A percentile compares a stretch with the other conserved stretches of the same genome.
Evolutionary conservation across 2,329 filamentous ascomycete species (phyloP).

Genomic region (Emydomyces testavorans): DNA sequence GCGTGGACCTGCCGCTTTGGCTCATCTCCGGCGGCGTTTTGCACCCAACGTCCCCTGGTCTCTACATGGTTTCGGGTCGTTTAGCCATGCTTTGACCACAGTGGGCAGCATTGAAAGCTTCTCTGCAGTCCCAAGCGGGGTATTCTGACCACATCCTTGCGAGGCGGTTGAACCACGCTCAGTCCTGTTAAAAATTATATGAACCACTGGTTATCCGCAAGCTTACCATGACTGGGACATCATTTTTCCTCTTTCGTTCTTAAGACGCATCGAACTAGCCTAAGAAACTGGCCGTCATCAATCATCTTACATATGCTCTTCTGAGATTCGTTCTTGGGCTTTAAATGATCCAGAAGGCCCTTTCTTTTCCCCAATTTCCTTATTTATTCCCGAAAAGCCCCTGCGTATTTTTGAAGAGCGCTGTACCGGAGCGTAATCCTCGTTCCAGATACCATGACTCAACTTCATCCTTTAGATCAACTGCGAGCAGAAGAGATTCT

Average conservation of each 20-base stretch:
- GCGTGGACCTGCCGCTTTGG: constrained; percentile 7
- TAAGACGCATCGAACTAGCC: background rate
- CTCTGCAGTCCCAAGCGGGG: background rate
- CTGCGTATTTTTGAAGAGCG: no score
- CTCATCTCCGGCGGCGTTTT: background rate
- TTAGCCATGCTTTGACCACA: background rate
- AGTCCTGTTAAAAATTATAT: background rate
- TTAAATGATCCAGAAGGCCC: background rate
- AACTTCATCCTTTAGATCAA: constrained; percentile 44
- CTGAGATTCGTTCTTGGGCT: background rate
- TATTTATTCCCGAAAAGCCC: no score
- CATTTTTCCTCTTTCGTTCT: background rate
- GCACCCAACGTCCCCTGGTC: background rate
- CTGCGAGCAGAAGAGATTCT: constrained; percentile 46
- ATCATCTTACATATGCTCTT: background rate
- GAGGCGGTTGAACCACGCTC: background rate
- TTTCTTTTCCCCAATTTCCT: background rate
- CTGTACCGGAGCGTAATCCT: no score
- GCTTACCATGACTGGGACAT: background rate
- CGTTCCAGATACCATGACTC: constrained; percentile 11
- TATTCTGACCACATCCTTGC: background rate
- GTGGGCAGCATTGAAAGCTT: background rate
- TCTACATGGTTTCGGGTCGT: background rate
- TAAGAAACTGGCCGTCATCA: background rate
- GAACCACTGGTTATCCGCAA: background rate